phyloP scores from a whole-genome alignment of 768 basidiomycete genomes.

The Phaeotremella fagi region DNA sequence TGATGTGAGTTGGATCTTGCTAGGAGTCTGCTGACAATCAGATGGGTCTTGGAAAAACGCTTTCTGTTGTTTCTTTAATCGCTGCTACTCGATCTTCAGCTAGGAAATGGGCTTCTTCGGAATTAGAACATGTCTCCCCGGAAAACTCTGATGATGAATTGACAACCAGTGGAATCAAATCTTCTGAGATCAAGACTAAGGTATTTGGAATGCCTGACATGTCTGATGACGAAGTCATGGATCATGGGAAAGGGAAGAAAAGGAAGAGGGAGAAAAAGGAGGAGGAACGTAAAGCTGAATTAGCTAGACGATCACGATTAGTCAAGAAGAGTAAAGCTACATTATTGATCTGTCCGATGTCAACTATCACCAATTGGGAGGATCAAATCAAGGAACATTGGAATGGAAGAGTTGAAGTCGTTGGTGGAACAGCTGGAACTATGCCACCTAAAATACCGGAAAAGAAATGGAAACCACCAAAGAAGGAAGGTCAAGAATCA shows the following conservation, averaged over 20 bases:
- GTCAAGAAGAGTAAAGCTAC: constrained; percentile 71
- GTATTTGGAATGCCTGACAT: constrained; percentile 77
- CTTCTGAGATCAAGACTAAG: constrained; percentile 45
- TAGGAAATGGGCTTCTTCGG: constrained; percentile 56
- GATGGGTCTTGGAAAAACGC: constrained; percentile 99
- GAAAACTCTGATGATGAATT: constrained; percentile 9
- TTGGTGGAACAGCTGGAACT: constrained; percentile 61
- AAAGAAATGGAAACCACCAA: constrained; percentile 34
- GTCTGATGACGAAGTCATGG: constrained; percentile 22
- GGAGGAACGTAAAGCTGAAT: constrained; percentile 37
- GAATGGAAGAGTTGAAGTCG: constrained; percentile 76
- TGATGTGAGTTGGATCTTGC: constrained; percentile 61
- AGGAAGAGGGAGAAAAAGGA: constrained; percentile 61
- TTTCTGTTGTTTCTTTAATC: constrained; percentile 88
- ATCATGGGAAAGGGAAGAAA: constrained; percentile 58
- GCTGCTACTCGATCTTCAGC: constrained; percentile 76
- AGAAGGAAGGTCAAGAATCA: constrained; percentile 24
- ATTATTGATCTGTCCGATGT: constrained; percentile 91
- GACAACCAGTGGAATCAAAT: constrained; percentile 12
- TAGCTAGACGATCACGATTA: constrained; percentile 31
- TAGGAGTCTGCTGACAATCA: constrained; percentile 44
- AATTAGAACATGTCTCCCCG: constrained; percentile 51
- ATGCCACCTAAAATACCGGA: constrained; percentile 28
- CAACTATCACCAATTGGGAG: constrained; percentile 98
- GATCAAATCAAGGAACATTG: constrained; percentile 97